Conservation (phyloP, 169 alveolate genomes). For the Cryptosporidium xiaoi region DNA sequence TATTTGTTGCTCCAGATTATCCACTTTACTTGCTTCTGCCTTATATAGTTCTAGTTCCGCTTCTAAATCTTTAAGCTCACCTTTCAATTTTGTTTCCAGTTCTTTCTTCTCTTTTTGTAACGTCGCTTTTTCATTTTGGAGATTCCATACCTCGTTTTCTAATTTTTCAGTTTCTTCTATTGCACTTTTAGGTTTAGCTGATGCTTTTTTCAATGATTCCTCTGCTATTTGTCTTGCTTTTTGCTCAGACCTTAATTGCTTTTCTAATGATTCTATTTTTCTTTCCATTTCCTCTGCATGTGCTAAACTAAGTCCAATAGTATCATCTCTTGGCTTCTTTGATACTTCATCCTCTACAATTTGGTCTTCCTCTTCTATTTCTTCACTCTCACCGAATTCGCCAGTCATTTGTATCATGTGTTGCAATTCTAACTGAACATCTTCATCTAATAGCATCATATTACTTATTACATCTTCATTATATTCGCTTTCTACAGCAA, state of each 20-base stretch:
- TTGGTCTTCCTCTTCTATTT: not conserved
- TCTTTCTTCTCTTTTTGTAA: conserved; percentile 50
- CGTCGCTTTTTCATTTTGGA: conserved; percentile 56
- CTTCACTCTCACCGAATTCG: conserved; percentile 52
- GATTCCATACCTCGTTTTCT: conserved; percentile 65
- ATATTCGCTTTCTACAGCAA: conserved; percentile 72
- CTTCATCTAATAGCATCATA: conserved; percentile 69
- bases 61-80: conserved; percentile 39
- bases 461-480: conserved; percentile 61
- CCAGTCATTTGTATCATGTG: conserved; percentile 70
- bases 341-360: not conserved
- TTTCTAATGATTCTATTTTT: conserved; percentile 51
- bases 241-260: conserved; percentile 45
- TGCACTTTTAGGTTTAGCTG: conserved; percentile 65
- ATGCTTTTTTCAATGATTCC: conserved; percentile 41
- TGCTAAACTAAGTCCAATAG: conserved; percentile 23
- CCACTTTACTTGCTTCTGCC: conserved; percentile 56
- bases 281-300: conserved; percentile 64
- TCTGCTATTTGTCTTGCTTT: conserved; percentile 71
- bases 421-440: conserved; percentile 60
- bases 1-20: conserved; percentile 50
- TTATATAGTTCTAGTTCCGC: conserved; percentile 49
- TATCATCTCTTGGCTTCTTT: conserved; percentile 5
- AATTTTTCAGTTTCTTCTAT: conserved; percentile 70
- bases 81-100: conserved; percentile 22